A percentile compares a stretch with the other conserved stretches of the same genome.
These are phyloP conservation scores for Podosphaera aphanis DNA, from an alignment of 2,329 filamentous ascomycete genomes.

Conservation along the genomic window DNA sequence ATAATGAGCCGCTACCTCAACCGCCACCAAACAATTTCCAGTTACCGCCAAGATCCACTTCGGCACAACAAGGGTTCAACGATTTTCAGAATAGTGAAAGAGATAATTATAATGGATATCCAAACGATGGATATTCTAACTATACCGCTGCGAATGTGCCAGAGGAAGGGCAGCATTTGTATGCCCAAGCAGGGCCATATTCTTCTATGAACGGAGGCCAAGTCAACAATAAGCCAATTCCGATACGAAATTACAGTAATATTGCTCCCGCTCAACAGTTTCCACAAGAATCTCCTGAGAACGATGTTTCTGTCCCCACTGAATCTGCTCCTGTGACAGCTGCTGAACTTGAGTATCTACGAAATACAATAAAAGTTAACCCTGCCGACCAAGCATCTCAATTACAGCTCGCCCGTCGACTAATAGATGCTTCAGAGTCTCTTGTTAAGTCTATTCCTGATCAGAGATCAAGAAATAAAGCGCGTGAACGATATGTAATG, in stretches of 20 bases:
- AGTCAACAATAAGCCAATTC: constrained; percentile 31
- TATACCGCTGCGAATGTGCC: constrained; percentile 2
- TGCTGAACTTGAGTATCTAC: constrained; percentile 54
- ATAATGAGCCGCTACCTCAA: constrained; percentile 5
- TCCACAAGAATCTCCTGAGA: constrained; percentile 1
- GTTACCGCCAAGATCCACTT: constrained; percentile 12
- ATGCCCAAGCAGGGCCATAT: constrained; percentile 39
- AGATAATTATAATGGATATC: constrained; percentile 6
- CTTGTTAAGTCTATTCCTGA: constrained; percentile 42
- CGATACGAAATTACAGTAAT: constrained; percentile 19
- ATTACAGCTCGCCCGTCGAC: constrained; percentile 53
- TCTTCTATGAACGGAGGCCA: constrained; percentile 21
- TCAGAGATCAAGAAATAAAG: constrained; percentile 48
- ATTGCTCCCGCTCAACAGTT: constrained; percentile 6
- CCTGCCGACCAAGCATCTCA: constrained; percentile 49
- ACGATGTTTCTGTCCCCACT: constrained; percentile 3
- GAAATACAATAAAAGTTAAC: constrained; percentile 42
- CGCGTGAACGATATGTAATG: constrained; percentile 59
- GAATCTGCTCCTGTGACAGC: constrained; percentile 34
- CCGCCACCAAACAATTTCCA: constrained; percentile 7
- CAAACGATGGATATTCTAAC: constrained; percentile 9
- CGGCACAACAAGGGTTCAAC: constrained; percentile 5
- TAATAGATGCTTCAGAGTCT: constrained; percentile 64
- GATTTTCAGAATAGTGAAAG: constrained; percentile 7
- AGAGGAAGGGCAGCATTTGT: constrained; percentile 29